Conservation (phyloP, 768 basidiomycete species). For the Mycena sanguinolenta region DNA sequence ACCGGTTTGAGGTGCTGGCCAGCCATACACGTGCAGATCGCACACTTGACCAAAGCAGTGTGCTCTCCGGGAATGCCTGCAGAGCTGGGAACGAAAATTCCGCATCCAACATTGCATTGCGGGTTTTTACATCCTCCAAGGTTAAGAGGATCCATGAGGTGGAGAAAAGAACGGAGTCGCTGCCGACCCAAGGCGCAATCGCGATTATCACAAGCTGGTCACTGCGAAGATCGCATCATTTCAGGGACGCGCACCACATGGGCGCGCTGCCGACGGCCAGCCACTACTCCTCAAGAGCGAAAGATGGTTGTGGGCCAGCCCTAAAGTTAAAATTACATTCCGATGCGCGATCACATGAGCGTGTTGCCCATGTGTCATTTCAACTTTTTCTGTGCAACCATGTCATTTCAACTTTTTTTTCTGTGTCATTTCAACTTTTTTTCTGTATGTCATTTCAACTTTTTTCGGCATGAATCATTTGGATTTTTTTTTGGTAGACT, state of each 20-base stretch:
- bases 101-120: not conserved
- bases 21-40: not conserved
- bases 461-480: not conserved
- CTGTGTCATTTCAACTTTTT: not conserved
- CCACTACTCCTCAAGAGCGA: no score
- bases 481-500: not conserved
- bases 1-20: slow-evolving; percentile 6
- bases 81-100: not conserved
- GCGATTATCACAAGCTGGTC: not conserved
- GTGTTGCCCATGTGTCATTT: no score
- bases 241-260: no score
- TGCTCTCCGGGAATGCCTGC: not conserved
- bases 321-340: no score
- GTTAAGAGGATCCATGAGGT: slow-evolving; percentile 3
- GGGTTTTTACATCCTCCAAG: not conserved
- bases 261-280: no score
- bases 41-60: not conserved
- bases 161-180: not conserved
- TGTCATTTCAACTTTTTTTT: not conserved
- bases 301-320: no score
- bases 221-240: no score
- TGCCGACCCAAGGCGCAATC: not conserved
- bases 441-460: not conserved
- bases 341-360: no score
- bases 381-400: no score